Evolutionary conservation across 2,329 filamentous ascomycete species (phyloP), one percentile per base, ranked within the genome.

Genomic region (Calonectria leucothoes): DNA sequence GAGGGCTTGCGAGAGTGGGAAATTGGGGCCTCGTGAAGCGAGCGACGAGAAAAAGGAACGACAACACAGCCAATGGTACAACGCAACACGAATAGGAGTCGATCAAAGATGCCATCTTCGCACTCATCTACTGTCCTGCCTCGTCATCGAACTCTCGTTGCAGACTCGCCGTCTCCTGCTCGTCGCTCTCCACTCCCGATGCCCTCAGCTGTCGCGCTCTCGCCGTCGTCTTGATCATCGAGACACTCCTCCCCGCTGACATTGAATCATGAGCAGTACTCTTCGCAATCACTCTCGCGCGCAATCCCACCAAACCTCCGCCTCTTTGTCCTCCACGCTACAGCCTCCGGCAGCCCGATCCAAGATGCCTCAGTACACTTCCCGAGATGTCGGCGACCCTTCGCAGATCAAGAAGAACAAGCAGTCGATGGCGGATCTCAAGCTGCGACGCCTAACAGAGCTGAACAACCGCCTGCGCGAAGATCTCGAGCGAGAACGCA

Each of bases 381-480:
- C 91, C 63, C 90, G 91, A 81, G 91, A 93, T 82, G 90, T 91
- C 75, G 91, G 90, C 85, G 91, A 93, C 83, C 90, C 91, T 84
- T 91, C 90, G 81, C 91, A 93, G 84, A 91, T 92, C 81, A 92
- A 91, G 90, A 98, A 96, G 89, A 98, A 97, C 89, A 98, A 98
- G 90, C 97, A 98, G 88, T 98, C 95, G 84, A 98, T 99, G 95
- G 96, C 96, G 80, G 97, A 99, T 85, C 91, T 99, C 78, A 99
- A 99, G 91, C 92, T 98, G 82, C 93, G 97, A 82, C 94, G 97
- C 78, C 90, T 99, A 86, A 98, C 96, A 75, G 97, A 99, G 88
- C 92, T 99, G 82, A 99, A 98, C 90, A 95, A 95, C 86, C 94
- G 97, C 81, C 88, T 99, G 85, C 94, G 96, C 82, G 97, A 99